phyloP scores from a whole-genome alignment of 352 stramenopile species.

The Phytophthora cactorum region DNA sequence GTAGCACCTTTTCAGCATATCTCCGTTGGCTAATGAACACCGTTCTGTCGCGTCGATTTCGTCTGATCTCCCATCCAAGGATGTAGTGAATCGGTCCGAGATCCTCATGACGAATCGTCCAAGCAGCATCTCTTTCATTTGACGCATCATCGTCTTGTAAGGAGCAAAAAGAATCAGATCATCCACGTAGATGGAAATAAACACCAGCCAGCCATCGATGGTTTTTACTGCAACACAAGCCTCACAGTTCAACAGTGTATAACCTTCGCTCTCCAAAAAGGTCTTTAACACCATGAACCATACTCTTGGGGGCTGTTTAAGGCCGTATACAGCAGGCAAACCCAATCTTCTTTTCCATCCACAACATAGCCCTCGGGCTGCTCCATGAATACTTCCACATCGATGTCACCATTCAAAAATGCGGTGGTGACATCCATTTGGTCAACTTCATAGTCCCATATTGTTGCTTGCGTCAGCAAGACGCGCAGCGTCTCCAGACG shows the following conservation, averaged over 20 bases:
- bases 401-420: neutral
- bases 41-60: neutral
- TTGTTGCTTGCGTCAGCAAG: neutral
- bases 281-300: neutral
- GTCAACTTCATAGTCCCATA: neutral
- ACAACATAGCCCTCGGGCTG: neutral
- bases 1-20: neutral
- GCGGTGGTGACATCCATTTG: neutral
- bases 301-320: neutral
- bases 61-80: neutral
- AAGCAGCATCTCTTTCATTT: neutral
- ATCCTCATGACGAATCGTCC: neutral
- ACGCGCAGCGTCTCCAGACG: neutral
- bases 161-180: neutral
- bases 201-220: neutral
- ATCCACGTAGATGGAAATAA: neutral
- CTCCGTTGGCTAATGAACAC: neutral
- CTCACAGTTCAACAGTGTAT: neutral
- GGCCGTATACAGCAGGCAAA: neutral
- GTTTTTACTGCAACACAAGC: neutral
- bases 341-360: neutral
- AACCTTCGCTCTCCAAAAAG: neutral
- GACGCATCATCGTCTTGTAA: neutral
- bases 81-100: neutral
- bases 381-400: neutral